Evolutionary conservation across 1,284 basidiomycete species (phyloP), one percentile per base, ranked within the genome.

Genomic region (Rhizoctonia solani): DNA sequence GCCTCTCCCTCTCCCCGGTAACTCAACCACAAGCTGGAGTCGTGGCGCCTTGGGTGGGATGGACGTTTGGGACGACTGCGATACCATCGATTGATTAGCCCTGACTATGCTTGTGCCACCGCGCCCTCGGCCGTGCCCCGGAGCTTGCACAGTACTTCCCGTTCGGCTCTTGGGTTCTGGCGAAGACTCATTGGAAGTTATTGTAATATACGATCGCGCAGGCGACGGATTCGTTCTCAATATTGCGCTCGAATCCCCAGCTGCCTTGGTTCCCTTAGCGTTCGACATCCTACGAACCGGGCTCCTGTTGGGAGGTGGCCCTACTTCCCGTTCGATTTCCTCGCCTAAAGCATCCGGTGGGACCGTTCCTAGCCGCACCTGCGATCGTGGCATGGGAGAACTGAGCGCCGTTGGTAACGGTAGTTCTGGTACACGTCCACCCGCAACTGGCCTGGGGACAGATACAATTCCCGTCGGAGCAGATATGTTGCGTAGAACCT

Each of bases 401-500:
- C 23, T 34, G 30, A 63, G 41, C 23, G 29, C 56, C 14, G 16
- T 16, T 21, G 21, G 46, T 16, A 21, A 21, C 41, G 41, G 16
- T 8, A 13, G 13, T 39, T 37, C 13, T 37, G 47, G 14, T 32
- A 19, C 25, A 21, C 25, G 9, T 5, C 32, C 23, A 25, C 5
- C n/a, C 34, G 58, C 1, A 42, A 23, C 6, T 25, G 46, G 23
- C 32, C 32, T 34, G 32, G 32, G 32, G 11, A 63, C 47, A 52
- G 29, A n/a, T 2, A 34, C 25, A 9, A 53, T 8, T 6, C 46
- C 46, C 3, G 29, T 19, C 3, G 46, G 19, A 13, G 58, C 46
- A 3, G 58, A 63, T 21, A 63, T 63, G 19, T 52, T 63, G 3
- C 58, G 46, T 13, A 63, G 25, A 25, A 63, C 52, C 58, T 63